Conservation (phyloP, 2,329 filamentous ascomycete genomes). For the Neofusicoccum kwambonambiense region DNA sequence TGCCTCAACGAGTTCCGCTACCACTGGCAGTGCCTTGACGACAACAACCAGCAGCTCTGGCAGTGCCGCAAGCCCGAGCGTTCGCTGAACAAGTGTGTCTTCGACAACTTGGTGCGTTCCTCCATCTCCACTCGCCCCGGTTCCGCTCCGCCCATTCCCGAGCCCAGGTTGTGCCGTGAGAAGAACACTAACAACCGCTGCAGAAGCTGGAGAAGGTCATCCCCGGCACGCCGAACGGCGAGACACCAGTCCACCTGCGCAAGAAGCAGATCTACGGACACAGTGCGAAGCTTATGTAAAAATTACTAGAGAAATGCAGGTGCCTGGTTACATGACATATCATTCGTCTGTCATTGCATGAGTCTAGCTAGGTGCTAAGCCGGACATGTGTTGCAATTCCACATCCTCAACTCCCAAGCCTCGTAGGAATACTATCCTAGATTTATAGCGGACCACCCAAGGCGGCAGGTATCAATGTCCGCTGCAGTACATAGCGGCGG, state of each 20-base stretch:
- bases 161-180: not conserved
- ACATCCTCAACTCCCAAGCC: no score
- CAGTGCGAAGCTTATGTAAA: constrained; percentile 13
- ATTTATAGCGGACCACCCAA: no score
- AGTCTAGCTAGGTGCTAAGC: not conserved
- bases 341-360: not conserved
- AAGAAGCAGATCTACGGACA: constrained; percentile 42
- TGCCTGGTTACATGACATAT: not conserved
- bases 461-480: no score
- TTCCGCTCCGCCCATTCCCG: not conserved
- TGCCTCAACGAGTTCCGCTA: constrained; percentile 87
- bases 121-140: not conserved
- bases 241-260: constrained; percentile 50
- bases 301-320: constrained; percentile 15
- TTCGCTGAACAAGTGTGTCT: constrained; percentile 92
- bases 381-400: not conserved
- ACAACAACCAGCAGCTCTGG: constrained; percentile 97
- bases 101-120: constrained; percentile 80
- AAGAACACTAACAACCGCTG: constrained; percentile 14
- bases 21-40: constrained; percentile 94
- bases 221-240: constrained; percentile 49
- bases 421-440: no score
- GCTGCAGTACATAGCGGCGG: no score
- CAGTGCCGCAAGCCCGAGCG: constrained; percentile 87
- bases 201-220: constrained; percentile 54